Percentiles rank a stretch among this genome's conserved stretches.
Evolutionary conservation across 208 protist species (phyloP).

Genomic region (Porcisia deanei): DNA sequence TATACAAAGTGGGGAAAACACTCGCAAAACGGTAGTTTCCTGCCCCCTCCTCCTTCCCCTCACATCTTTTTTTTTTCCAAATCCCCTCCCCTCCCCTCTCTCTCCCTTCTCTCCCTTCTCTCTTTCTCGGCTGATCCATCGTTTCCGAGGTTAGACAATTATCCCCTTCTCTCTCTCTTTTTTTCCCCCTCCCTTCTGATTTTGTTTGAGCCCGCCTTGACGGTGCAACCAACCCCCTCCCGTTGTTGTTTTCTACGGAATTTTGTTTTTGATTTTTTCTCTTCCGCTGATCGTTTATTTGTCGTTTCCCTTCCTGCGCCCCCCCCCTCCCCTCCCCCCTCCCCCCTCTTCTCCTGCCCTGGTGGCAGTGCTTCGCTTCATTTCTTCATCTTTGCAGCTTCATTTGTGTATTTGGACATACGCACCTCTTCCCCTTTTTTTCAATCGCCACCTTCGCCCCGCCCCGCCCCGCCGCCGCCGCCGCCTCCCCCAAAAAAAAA

Average conservation of each 20-base stretch:
- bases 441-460: too few relatives aligned
- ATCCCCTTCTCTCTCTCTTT: not conserved
- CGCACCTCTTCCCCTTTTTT: too few relatives aligned
- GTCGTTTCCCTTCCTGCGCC: not conserved
- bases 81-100: not conserved
- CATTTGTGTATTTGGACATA: too few relatives aligned
- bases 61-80: not conserved
- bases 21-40: not conserved
- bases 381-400: too few relatives aligned
- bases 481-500: too few relatives aligned
- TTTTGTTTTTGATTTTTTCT: too few relatives aligned
- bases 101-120: not conserved
- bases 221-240: too few relatives aligned
- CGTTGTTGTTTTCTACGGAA: too few relatives aligned
- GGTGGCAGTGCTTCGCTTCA: too few relatives aligned
- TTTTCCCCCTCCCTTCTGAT: not conserved
- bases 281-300: not conserved
- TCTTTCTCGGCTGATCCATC: not conserved
- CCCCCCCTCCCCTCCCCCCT: constrained; percentile 1
- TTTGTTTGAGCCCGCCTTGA: not conserved
- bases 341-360: too few relatives aligned
- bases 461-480: too few relatives aligned
- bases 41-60: not conserved
- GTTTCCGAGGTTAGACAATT: not conserved
- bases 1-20: not conserved